These are phyloP conservation scores for Oryza longistaminata DNA, from an alignment of 176 grass and related monocot species.

Conservation along the genomic window DNA sequence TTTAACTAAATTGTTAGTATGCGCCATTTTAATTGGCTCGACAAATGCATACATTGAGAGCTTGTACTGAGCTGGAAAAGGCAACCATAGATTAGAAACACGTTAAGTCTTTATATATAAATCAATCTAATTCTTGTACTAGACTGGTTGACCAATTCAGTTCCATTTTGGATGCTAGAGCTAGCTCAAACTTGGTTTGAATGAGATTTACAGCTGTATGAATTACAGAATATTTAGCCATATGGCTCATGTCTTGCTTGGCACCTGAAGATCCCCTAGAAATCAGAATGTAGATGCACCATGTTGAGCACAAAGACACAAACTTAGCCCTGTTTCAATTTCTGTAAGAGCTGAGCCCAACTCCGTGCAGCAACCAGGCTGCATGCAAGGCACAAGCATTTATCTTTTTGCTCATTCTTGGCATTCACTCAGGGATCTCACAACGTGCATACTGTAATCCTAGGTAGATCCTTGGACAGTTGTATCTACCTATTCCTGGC, in stretches of 20 bases:
- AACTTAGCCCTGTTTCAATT: background rate
- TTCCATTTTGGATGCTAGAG: constrained; percentile 21
- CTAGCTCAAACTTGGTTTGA: background rate
- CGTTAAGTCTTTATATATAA: background rate
- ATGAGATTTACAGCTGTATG: background rate
- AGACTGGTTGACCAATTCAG: background rate
- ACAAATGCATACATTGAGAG: constrained; percentile 17
- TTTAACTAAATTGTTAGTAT: constrained; percentile 13
- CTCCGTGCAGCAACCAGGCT: background rate
- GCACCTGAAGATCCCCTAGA: constrained; percentile 8
- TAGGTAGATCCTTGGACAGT: background rate
- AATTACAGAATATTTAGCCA: constrained; percentile 16
- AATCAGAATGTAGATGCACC: constrained; percentile 7
- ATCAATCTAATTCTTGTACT: background rate
- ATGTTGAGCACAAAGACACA: background rate
- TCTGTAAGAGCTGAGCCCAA: constrained; percentile 21
- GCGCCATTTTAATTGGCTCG: background rate
- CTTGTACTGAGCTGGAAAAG: background rate
- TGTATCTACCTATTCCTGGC: constrained; percentile 4
- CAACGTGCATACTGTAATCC: background rate
- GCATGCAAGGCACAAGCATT: background rate
- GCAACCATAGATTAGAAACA: background rate
- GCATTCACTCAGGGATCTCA: constrained; percentile 9
- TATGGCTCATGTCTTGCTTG: background rate
- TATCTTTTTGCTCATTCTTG: background rate